phyloP scores from a whole-genome alignment of 495 filamentous ascomycete genomes.

The Talaromyces stipitatus region DNA sequence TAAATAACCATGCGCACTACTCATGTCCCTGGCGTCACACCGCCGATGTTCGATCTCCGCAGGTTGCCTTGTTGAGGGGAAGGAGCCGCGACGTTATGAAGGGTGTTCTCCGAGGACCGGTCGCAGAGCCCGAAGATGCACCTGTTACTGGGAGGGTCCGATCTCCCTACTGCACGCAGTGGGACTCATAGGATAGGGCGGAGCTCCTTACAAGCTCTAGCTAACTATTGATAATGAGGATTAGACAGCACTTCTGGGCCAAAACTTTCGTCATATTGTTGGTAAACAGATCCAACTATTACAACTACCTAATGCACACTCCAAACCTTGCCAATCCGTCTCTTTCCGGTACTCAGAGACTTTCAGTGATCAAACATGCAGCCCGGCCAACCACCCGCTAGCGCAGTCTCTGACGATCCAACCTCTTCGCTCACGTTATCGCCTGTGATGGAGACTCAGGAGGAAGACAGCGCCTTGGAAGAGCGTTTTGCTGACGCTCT shows the following conservation, averaged over 20 bases:
- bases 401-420: neutral
- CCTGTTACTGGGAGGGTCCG: neutral
- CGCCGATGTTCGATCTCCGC: neutral
- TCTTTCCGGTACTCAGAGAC: neutral
- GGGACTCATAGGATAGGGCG: neutral
- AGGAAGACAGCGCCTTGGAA: slow-evolving; percentile 3
- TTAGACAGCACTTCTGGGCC: neutral
- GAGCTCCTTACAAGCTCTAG: neutral
- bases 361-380: neutral
- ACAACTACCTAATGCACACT: slow-evolving; percentile 2
- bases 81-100: neutral
- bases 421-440: neutral
- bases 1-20: slow-evolving; percentile 13
- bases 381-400: neutral
- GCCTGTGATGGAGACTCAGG: slow-evolving; percentile 5
- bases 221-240: neutral
- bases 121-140: neutral
- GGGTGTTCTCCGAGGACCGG: neutral
- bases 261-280: neutral
- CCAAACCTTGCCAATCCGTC: neutral
- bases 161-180: neutral
- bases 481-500: slow-evolving; percentile 6
- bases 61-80: neutral
- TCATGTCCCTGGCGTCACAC: slow-evolving; percentile 3
- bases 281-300: neutral